Evolutionary conservation across 2,329 filamentous ascomycete genomes (phyloP).

Genomic region (Penicillium sp.): DNA sequence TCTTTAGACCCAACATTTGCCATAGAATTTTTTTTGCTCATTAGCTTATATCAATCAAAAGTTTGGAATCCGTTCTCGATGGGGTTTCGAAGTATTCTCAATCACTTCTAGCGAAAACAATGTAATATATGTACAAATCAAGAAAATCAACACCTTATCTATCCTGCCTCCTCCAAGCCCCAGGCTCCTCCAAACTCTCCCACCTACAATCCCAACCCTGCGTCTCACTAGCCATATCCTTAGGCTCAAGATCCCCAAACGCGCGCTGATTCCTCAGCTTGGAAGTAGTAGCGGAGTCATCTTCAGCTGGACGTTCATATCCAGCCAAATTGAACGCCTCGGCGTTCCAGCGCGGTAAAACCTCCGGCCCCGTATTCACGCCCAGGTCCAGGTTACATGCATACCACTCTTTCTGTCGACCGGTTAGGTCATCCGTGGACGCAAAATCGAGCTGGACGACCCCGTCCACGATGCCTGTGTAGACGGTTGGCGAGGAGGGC

Average conservation of each 20-base stretch:
- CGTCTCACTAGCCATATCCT: conserved; percentile 21
- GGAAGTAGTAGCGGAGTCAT: conserved; percentile 31
- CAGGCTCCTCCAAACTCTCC: conserved; percentile 29
- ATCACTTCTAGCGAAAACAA: neutral
- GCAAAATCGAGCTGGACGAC: conserved; percentile 45
- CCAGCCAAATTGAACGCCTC: conserved; percentile 40
- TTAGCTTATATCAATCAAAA: conserved; percentile 17
- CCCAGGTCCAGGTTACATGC: conserved; percentile 30
- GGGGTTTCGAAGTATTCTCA: neutral
- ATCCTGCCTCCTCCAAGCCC: conserved; percentile 31
- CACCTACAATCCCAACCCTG: conserved; percentile 41
- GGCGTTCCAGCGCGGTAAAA: conserved; percentile 7
- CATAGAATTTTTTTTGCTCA: neutral
- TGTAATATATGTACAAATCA: neutral
- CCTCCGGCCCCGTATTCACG: conserved; percentile 14
- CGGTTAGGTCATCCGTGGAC: conserved; percentile 43
- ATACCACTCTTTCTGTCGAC: conserved; percentile 34
- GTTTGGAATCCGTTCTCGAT: conserved; percentile 1
- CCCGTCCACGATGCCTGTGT: conserved; percentile 44
- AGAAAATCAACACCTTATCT: neutral
- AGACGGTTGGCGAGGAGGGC: conserved; percentile 45
- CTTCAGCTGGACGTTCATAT: conserved; percentile 43
- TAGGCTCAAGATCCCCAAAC: conserved; percentile 22
- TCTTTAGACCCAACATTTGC: conserved; percentile 1
- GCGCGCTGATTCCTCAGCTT: conserved; percentile 37